Base-by-base conservation (phyloP, 1,284 basidiomycete species). In the Paramarasmius palmivorus region DNA sequence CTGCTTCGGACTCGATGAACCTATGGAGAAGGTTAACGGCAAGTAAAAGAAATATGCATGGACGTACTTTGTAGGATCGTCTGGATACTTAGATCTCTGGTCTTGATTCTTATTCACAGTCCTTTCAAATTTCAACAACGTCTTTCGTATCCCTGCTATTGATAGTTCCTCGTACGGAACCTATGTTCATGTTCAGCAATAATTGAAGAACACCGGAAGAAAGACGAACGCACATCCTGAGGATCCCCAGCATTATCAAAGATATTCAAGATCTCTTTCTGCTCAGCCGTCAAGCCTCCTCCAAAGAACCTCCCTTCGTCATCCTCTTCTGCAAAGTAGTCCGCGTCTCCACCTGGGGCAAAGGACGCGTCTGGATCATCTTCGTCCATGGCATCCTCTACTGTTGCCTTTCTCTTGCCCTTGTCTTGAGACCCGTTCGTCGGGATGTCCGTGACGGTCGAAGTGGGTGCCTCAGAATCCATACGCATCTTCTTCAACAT, bases 1-100 rank as follows among this genome's bases (percentile, higher is more conserved):
- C 94, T 23, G 93, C 92, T 75, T 99, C 97, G 0, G 97, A 99
- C 64, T 98, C 95, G 64, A 99, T 97, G 75, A 99, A 99, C 69
- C 95, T 96, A 49, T 50, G 29, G 37, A 53, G 54, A 34, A 48
- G 26, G 20, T 42, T 61, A 8, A 52, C 32, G 40, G 38, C 29
- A 4, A 48, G 41, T 32, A 15, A 17, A 42, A 23, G 14, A 32
- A 3, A 39, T 48, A n/a, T 19, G 40, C 20, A 19, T 14, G 20
- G 2, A 70, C 83, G 53, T 61, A 95, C 94, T 91, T 96, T 44
- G 92, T 82, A 1, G 95, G 95, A 61, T 96, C 92, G 56, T 92
- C 82, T 0, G 92, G 90, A 66, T 89, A 92, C 69, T 95, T 95
- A 8, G 93, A 94, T 26, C 96, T 80, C 68, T 97, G 90, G 68